Evolutionary conservation across 1,139 yeast species (phyloP), one percentile per base, ranked within the genome.

Genomic region (Hyphopichia buzzinii): DNA sequence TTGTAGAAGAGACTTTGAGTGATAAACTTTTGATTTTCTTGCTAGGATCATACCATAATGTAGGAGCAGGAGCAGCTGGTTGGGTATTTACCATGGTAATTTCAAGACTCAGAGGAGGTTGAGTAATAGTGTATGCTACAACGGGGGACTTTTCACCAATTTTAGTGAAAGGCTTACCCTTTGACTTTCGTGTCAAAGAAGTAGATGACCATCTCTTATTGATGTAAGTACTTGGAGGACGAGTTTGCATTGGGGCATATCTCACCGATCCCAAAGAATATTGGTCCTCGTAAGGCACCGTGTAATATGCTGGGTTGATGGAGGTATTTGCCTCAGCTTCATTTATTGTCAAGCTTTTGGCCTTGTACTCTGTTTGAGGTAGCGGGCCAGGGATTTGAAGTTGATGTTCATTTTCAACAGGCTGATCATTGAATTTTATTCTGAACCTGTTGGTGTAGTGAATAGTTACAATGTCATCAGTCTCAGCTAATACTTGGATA

Each of bases 191-290:
- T 3, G 28, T 23, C 16, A 30, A 24, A 11, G 30, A 12, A 8
- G 34, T 34, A 3, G 23, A 5, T 3, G 34, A 14, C 29, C 31
- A 29, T 13, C 39, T 24, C n/a, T 22, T 29, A 3, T 21, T 22
- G n/a, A n/a, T 15, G 8, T 21, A 21, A 1, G 34, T 13, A 7
- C 10, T 14, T 6, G 23, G 19, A 2, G 37, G 37, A 7, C 25
- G 16, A 4, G 34, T 24, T 17, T 26, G 39, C 33, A 29, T 33
- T 11, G 39, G 35, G 3, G 39, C 39, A 30, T 37, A 37, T 11
- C 33, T 33, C 10, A 33, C 23, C 12, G 34, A 16, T 5, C 36
- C 37, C n/a, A 32, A 23, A 3, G 27, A 26, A 12, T 21, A 12
- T 30, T 37, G 37, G 4, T 13, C 11, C 16, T 30, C 26, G 12